Conservation (phyloP, 73 alveolate genomes). For the Loxodes magnus region DNA sequence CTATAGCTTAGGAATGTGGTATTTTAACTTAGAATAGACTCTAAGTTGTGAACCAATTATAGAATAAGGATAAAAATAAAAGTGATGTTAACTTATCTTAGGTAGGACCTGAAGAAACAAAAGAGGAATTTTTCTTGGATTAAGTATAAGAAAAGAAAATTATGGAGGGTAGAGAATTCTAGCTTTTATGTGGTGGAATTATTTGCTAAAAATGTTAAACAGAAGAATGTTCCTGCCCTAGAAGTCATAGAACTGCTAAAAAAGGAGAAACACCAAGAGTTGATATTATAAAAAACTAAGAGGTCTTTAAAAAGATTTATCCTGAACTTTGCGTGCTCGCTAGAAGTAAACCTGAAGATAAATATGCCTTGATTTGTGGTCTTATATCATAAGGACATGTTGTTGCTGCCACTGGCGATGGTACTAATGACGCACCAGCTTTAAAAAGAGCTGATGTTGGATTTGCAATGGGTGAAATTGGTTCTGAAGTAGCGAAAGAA, state of each 20-base stretch:
- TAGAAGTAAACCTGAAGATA: constrained; percentile 90
- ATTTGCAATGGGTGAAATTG: constrained; percentile 83
- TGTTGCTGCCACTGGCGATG: constrained; percentile 98
- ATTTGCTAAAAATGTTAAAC: constrained; percentile 65
- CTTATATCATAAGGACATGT: constrained; percentile 69
- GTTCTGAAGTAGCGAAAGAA: constrained; percentile 91
- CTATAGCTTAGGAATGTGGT: constrained; percentile 86
- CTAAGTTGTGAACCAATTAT: too few species aligned
- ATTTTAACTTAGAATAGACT: constrained; percentile 20
- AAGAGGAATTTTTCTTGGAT: too few species aligned
- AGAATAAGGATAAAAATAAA: too few species aligned
- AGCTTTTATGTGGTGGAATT: constrained; percentile 61
- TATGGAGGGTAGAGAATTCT: constrained; percentile 29
- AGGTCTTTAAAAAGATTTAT: constrained; percentile 53
- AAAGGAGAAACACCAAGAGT: constrained; percentile 16
- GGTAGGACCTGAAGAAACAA: too few species aligned
- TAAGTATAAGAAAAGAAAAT: too few species aligned
- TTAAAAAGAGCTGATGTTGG: constrained; percentile 84
- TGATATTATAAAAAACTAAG: constrained; percentile 49
- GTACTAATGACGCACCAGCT: constrained; percentile 96
- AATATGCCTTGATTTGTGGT: constrained; percentile 82
- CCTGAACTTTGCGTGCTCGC: constrained; percentile 71
- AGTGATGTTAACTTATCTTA: too few species aligned
- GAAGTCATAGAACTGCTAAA: constrained; percentile 15
- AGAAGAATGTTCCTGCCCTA: constrained; percentile 43